phyloP scores from a whole-genome alignment of 2,329 filamentous ascomycete species.

The Sporothrix brasiliensis region DNA sequence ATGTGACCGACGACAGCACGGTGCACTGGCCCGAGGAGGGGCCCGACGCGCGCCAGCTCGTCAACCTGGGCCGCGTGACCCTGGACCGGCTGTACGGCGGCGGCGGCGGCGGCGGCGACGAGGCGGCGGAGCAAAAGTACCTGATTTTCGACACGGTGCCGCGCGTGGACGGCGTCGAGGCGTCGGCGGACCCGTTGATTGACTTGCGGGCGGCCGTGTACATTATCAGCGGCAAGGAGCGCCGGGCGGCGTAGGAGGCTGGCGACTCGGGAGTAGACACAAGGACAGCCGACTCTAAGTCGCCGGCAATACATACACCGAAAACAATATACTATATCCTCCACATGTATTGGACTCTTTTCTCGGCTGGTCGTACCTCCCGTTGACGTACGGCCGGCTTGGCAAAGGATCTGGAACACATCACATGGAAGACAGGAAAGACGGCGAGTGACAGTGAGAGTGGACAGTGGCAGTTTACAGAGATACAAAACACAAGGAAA shows the following conservation, averaged over 20 bases:
- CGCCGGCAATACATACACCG: no score
- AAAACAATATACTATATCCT: no score
- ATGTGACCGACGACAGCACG: constrained; percentile 40
- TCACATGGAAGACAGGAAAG: neutral
- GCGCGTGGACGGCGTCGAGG: constrained; percentile 57
- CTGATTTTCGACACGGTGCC: constrained; percentile 63
- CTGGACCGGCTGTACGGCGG: constrained; percentile 47
- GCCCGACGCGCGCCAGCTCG: constrained; percentile 53
- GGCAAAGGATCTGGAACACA: constrained; percentile 16
- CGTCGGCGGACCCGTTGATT: constrained; percentile 58
- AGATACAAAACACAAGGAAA: neutral
- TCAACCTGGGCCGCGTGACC: constrained; percentile 54
- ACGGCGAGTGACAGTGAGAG: neutral
- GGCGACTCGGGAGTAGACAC: neutral
- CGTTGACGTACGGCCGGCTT: constrained; percentile 8
- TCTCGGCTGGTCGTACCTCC: neutral
- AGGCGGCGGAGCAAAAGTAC: constrained; percentile 52
- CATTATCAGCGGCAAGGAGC: constrained; percentile 57
- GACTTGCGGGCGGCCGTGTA: constrained; percentile 60
- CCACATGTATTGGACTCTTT: no score
- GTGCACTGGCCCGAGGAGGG: constrained; percentile 57
- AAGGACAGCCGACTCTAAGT: neutral
- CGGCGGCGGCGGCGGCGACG: constrained; percentile 44
- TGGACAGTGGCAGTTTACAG: neutral
- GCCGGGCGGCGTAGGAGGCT: constrained; percentile 47